These are phyloP conservation scores for Nematodospora anomalae DNA, from an alignment of 1,139 yeast genomes.

Conservation along the genomic window DNA sequence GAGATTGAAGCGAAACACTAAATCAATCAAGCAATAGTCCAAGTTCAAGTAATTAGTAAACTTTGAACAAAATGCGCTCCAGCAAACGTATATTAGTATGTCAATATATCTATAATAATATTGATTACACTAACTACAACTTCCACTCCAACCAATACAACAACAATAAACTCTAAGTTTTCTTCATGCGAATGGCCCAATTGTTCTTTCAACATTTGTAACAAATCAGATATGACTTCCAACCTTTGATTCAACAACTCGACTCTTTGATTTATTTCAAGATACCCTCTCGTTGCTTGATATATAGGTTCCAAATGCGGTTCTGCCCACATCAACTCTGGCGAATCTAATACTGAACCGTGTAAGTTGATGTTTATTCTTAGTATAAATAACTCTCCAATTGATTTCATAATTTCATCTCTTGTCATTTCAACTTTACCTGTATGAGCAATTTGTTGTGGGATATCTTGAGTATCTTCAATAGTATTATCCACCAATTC, in stretches of 20 bases:
- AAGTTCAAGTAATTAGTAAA: no score
- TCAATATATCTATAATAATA: constrained; percentile 44
- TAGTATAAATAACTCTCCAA: constrained; percentile 89
- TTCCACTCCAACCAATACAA: constrained; percentile 81
- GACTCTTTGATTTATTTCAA: constrained; percentile 92
- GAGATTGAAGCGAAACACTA: no score
- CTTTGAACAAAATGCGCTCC: no score
- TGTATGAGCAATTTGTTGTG: constrained; percentile 89
- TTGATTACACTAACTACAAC: constrained; percentile 86
- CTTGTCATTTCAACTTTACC: constrained; percentile 95
- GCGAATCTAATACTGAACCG: constrained; percentile 93
- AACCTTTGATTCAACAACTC: constrained; percentile 84
- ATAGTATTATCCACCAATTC: constrained; percentile 94
- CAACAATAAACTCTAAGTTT: constrained; percentile 87
- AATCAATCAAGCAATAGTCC: no score
- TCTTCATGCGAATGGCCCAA: constrained; percentile 91
- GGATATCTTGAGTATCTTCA: constrained; percentile 95
- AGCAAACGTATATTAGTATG: constrained; percentile 19
- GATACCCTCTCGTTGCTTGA: constrained; percentile 92
- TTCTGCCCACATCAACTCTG: constrained; percentile 98
- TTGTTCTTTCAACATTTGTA: constrained; percentile 96
- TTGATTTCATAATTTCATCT: constrained; percentile 93
- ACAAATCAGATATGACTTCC: constrained; percentile 87
- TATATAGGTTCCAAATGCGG: constrained; percentile 96
- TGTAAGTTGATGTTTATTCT: constrained; percentile 89